Base-by-base conservation (phyloP, 2,329 filamentous ascomycete genomes). In the Fusarium guadeloupense region DNA sequence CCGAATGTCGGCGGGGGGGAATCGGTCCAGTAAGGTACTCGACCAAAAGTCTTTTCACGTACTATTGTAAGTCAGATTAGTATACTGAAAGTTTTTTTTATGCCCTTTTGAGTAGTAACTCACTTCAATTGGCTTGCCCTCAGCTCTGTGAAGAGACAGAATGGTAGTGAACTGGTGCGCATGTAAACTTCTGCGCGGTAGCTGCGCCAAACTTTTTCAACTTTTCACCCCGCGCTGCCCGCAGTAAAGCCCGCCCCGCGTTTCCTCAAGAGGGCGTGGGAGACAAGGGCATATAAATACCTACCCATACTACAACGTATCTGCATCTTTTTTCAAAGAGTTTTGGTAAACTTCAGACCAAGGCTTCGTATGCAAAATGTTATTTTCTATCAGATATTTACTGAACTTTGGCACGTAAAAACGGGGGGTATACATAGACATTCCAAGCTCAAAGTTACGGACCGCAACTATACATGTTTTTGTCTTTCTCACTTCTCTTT, bases 101-200 rank as follows among this genome's bases (percentile, higher is more conserved):
- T 6, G 10, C n/a, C 10, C 2, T 20, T 14, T 35, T 23, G 13
- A 20, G 23, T 37, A 21, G 1, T 13, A 6, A 42, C 45, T 43
- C 19, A 47, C 25, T 57, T 47, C 50, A 60, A 68, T 67, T 57
- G 64, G 54, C 41, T 62, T 34, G 40, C 66, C 39, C 45, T 46
- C 63, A 68, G 63, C 61, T 65, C 60, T 54, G 16, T 33, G 17
- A 58, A 52, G 45, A 62, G 41, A 25, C 40, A 59, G 25, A 60
- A 44, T 33, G n/a, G 19, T 23, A 17, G 31, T 42, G 10, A 46
- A 54, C 48, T 59, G 42, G 43, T 41, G n/a, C 9, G 25, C 25
- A 26, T 10, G 10, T 26, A 13, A 26, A 26, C 25, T 26, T 53
- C 57, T 55, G 28, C 41, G 30, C 31, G 28, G 28, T 31, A 31